Evolutionary conservation across 164 flowering plant genomes (phyloP), one percentile per base, ranked within the genome.

Genomic region (Vitis riparia): DNA sequence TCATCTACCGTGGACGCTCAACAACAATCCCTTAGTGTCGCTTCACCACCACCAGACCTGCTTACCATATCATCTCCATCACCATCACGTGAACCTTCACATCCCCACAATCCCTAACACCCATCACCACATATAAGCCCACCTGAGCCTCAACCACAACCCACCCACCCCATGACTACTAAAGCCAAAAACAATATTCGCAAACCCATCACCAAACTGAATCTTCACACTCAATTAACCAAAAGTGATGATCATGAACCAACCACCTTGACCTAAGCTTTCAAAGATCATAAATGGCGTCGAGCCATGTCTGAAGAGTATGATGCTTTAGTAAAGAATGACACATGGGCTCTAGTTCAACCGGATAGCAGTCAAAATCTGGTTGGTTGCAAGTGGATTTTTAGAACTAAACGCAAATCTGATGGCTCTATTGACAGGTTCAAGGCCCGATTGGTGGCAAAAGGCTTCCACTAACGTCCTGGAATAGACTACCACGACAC

Each of bases 281-380:
- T 63, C 51, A 63, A 63, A 37, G 8, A 63, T 16, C 53, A 37
- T 3, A 63, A 44, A 63, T 63, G 55, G 67, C 6, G 55, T 48
- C 3, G 30, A 16, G 37, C 37, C 37, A 32, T 32, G 37, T 32
- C 37, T 32, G 37, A 32, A 32, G 37, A 32, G 37, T 32, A 19
- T 19, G 15, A 63, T 47, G 67, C 16, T 8, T 63, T 51, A 47
- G 37, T 32, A 32, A 32, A 32, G 37, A 32, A 32, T 5, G 5
- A 1, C 2, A 32, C 37, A 32, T 17, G 17, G 17, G 17, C 17
- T 17, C 17, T 17, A 17, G 17, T 17, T 17, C 17, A 0, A 17
- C 17, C 17, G 17, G 17, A 17, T 17, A 17, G 17, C 17, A 17
- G 17, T 17, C 17, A 17, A 17, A 17, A 17, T 17, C 17, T 17